phyloP scores from a whole-genome alignment of 73 alveolate genomes.

The Stentor coeruleus region DNA sequence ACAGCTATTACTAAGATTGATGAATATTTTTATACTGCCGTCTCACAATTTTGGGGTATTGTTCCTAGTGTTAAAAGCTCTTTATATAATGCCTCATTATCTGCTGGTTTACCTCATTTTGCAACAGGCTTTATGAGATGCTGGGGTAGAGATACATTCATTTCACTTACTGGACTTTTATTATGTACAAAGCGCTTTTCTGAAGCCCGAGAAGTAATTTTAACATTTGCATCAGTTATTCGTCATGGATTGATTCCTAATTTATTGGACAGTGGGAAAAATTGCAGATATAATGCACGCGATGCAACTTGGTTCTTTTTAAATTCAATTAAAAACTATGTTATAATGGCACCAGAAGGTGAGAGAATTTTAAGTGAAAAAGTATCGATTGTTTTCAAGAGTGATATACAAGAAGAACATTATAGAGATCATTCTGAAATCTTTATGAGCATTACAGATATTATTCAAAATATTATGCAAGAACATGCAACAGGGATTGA shows the following conservation, averaged over 20 bases:
- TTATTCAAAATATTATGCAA: constrained; percentile 37
- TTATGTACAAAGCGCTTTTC: constrained; percentile 65
- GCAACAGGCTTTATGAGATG: constrained; percentile 91
- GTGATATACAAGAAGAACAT: neutral
- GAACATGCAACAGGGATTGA: constrained; percentile 69
- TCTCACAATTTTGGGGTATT: constrained; percentile 38
- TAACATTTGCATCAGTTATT: constrained; percentile 84
- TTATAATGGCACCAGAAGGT: constrained; percentile 22
- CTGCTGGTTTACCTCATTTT: constrained; percentile 99
- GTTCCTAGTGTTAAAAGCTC: constrained; percentile 33
- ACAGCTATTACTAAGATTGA: neutral
- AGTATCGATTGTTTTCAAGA: neutral
- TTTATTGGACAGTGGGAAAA: constrained; percentile 72
- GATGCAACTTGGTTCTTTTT: constrained; percentile 94
- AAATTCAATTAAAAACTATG: neutral
- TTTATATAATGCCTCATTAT: constrained; percentile 28
- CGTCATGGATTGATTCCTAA: constrained; percentile 98
- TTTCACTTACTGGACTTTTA: constrained; percentile 88
- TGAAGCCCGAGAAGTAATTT: constrained; percentile 84
- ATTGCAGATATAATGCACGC: constrained; percentile 93
- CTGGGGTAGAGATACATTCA: constrained; percentile 99
- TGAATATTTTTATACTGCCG: neutral
- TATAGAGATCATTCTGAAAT: neutral
- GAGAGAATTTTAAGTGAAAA: neutral
- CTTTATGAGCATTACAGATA: constrained; percentile 20